Base-by-base conservation (phyloP, 768 basidiomycete genomes). In the Amanita phalloides region DNA sequence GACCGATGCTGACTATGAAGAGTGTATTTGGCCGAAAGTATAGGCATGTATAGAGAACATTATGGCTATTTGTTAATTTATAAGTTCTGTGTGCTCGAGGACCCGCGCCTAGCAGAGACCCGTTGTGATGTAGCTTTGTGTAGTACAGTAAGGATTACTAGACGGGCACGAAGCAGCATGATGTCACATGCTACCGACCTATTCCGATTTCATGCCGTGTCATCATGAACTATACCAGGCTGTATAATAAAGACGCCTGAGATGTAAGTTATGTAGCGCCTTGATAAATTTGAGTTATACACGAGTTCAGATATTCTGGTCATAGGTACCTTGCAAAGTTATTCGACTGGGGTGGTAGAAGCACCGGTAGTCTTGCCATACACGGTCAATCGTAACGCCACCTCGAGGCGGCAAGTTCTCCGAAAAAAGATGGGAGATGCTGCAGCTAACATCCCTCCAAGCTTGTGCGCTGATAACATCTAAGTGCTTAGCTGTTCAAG, bases 291-390 rank as follows among this genome's bases (percentile, higher is more conserved):
- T 32, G 13, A 30, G 36, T 14, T 23, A 9, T 37, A 17, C 23
- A 38, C n/a, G 17, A 37, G 13, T 26, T 33, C 8, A 48, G 13
- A 28, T 3, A 28, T n/a, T 28, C 13, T 49, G 37, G 25, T 3
- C 38, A 33, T 13, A 13, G 33, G 13, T 39, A 49, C 48, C 48
- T 49, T 49, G 36, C 28, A 23, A 32, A 51, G 38, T 43, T 26
- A 20, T 7, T 13, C 21, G 41, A 30, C 32, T 30, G 10, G 43
- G 33, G 39, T 41, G 26, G 30, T 44, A 51, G 42, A 43, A 79
- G 60, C 80, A 78, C 51, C 78, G 76, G 64, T 81, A 72, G 60
- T 86, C 83, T 56, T 77, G 71, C 80, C 82, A 85, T 50, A 80
- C 67, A 53, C 75, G 78, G 62, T 85, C 82, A 46, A 86, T 79